Evolutionary conservation across 202 grass and related monocot species (phyloP), one percentile per base, ranked within the genome.

Genomic region (Cymbopogon flexuosus): DNA sequence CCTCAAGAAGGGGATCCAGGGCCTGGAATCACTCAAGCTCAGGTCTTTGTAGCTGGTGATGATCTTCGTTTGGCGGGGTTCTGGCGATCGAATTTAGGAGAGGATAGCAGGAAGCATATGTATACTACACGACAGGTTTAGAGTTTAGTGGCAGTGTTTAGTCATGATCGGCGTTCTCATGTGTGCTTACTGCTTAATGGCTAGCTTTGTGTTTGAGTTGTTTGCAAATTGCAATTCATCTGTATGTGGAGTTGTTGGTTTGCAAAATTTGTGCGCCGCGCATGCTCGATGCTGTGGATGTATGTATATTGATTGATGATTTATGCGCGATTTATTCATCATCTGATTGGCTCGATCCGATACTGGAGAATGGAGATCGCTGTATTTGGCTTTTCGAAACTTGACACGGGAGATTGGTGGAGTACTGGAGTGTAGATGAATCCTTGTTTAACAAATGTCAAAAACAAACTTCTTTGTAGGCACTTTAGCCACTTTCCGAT

Each of bases 1-100:
- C 12, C 75, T 96, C 60, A 89, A 83, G 86, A 93, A 81, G 39
- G 84, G 86, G 12, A 69, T 91, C 58, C 65, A 89, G n/a, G 33
- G 79, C 18, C 67, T 82, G 36, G 87, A 85, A 36, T 78, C 83
- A 10, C 59, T 82, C 22, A 82, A 73, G 37, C 36, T 77, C 58
- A 66, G 46, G 37, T 78, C 78, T 27, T 27, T 2, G 18, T 67
- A 84, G 86, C 5, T 34, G 15, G 59, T 3, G 57, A 67, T 5
- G 57, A 56, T 10, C 22, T 33, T 61, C 22, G 10, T 49, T 79
- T 40, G 9, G 8, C 54, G 2, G 52, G 21, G 68, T 15, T 70
- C 1, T 6, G 16, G 43, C 14, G 10, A 40, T 43, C 19, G 13
- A 31, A 54, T 70, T 58, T 43, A 78, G 64, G 56, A 47, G 83